A percentile compares a stretch with the other conserved stretches of the same genome.
These are phyloP conservation scores for Cymbopogon citratus DNA, from an alignment of 176 grass and related monocot species.

Conservation along the genomic window DNA sequence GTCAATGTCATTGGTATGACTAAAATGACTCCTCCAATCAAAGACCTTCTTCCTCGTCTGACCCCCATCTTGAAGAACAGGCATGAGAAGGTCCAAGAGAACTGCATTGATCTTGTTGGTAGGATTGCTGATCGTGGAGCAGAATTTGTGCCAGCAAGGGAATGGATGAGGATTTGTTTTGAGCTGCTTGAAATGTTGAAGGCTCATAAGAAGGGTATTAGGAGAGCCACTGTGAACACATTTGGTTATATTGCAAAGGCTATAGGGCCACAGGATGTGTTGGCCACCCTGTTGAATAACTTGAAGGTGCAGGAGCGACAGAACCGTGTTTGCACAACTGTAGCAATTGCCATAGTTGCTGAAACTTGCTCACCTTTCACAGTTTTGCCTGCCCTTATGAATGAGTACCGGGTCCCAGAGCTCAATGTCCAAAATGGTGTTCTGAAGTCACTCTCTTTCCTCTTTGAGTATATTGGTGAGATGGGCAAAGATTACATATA, in stretches of 20 bases:
- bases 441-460: constrained; percentile 90
- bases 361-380: constrained; percentile 98
- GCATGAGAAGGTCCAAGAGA: constrained; percentile 98
- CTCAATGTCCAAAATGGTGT: constrained; percentile 98
- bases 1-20: constrained; percentile 99
- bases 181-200: constrained; percentile 98
- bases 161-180: constrained; percentile 99
- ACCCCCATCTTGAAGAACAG: constrained; percentile 97
- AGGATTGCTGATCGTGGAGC: constrained; percentile 96
- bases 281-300: constrained; percentile 89
- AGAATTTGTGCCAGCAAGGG: constrained; percentile 92
- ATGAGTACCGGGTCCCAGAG: constrained; percentile 88
- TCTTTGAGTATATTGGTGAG: constrained; percentile 98
- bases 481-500: constrained; percentile 99
- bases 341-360: constrained; percentile 94
- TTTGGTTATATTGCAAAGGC: constrained; percentile 99
- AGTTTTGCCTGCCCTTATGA: constrained; percentile 91
- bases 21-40: constrained; percentile 98
- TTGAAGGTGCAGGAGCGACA: constrained; percentile 96
- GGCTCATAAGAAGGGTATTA: constrained; percentile 97
- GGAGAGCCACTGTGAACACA: constrained; percentile 95
- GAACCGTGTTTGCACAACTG: constrained; percentile 93
- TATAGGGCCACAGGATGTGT: constrained; percentile 87
- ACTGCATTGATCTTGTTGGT: constrained; percentile 96
- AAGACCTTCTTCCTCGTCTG: constrained; percentile 91